Evolutionary conservation across 1,139 yeast species (phyloP).

Genomic region (Hansenula lynferdii): DNA sequence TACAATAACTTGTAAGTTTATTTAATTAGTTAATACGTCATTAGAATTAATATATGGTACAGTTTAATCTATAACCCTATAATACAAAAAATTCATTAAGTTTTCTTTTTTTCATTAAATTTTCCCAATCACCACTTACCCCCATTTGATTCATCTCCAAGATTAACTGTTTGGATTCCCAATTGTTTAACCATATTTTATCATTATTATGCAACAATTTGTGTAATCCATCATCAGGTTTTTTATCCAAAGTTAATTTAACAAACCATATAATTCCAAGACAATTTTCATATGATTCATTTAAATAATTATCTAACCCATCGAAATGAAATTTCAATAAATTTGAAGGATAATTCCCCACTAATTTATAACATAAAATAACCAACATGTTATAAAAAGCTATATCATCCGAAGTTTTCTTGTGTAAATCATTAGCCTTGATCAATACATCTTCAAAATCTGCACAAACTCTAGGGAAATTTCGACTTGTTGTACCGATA

Average conservation of each 20-base stretch:
- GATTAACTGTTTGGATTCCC: conserved; percentile 1
- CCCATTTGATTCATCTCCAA: background rate
- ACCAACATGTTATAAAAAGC: conserved; percentile 1
- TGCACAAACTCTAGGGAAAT: conserved; percentile 20
- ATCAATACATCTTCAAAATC: conserved; percentile 19
- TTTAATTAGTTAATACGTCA: too few species aligned
- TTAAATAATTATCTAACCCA: background rate
- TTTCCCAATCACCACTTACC: background rate
- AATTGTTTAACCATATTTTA: conserved; percentile 1
- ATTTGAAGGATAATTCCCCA: conserved; percentile 2
- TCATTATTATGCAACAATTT: background rate
- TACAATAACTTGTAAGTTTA: background rate
- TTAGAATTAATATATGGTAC: too few species aligned
- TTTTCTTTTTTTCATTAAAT: background rate
- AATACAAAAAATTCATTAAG: background rate
- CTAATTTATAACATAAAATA: conserved; percentile 1
- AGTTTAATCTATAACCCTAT: too few species aligned
- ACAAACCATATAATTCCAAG: background rate
- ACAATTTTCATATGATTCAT: background rate
- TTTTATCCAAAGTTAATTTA: background rate
- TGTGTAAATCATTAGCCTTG: background rate
- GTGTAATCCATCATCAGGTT: background rate
- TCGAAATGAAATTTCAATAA: background rate
- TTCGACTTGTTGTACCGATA: conserved; percentile 14
- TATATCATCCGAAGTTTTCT: background rate